phyloP scores from a whole-genome alignment of 2,329 filamentous ascomycete genomes.

The Penicillium palitans region DNA sequence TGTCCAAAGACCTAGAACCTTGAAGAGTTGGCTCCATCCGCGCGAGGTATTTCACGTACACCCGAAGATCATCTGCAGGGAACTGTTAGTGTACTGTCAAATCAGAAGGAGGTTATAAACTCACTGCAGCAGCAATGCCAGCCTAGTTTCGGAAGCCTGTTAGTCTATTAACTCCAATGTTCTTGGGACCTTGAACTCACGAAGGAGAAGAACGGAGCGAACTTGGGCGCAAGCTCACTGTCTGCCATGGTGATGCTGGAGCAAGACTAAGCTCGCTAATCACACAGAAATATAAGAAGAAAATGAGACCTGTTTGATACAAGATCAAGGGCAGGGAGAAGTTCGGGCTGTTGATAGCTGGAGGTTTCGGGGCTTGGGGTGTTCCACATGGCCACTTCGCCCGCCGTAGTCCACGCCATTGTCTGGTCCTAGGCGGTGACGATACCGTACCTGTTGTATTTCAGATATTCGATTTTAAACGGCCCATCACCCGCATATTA shows the following conservation, averaged over 20 bases:
- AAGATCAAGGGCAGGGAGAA: constrained; percentile 9
- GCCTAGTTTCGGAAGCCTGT: constrained; percentile 38
- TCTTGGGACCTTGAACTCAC: constrained; percentile 44
- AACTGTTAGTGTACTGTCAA: constrained; percentile 26
- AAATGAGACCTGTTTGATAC: constrained; percentile 8
- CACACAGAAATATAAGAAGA: neutral
- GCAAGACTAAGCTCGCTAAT: neutral
- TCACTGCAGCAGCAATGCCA: constrained; percentile 52
- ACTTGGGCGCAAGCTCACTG: constrained; percentile 60
- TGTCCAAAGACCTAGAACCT: constrained; percentile 6
- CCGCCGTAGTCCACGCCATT: constrained; percentile 23
- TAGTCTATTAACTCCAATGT: constrained; percentile 20
- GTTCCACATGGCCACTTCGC: constrained; percentile 27
- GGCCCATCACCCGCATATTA: neutral
- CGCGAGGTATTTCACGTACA: constrained; percentile 41
- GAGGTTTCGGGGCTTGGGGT: constrained; percentile 15
- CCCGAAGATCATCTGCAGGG: constrained; percentile 53
- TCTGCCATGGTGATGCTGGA: constrained; percentile 41
- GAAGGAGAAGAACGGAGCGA: constrained; percentile 69
- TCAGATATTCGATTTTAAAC: neutral
- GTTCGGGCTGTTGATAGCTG: constrained; percentile 6
- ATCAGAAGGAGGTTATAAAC: constrained; percentile 21
- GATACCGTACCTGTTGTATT: constrained; percentile 19
- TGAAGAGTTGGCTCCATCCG: constrained; percentile 2
- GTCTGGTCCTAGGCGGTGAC: constrained; percentile 17